These are phyloP conservation scores for Sclerospora graminicola DNA, from an alignment of 352 stramenopile species.

Conservation along the genomic window DNA sequence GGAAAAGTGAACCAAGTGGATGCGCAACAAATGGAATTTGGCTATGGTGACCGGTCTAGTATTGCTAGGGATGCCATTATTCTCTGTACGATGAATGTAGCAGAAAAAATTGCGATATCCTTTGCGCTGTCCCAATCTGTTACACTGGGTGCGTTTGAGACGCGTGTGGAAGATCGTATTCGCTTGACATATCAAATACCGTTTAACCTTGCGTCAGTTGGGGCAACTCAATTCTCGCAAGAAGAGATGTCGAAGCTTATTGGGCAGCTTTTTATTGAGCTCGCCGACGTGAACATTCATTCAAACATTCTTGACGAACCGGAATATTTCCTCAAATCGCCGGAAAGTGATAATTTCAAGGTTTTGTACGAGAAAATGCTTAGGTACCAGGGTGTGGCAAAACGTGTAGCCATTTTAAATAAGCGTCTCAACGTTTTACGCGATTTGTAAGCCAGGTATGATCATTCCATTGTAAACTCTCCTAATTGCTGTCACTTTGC, in stretches of 20 bases:
- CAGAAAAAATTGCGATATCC: conserved; percentile 86
- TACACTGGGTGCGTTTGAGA: conserved; percentile 89
- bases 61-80: conserved; percentile 77
- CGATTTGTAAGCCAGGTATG: conserved; percentile 58
- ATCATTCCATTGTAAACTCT: not conserved
- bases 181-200: conserved; percentile 81
- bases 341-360: conserved; percentile 25
- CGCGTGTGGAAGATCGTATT: conserved; percentile 76
- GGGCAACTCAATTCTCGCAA: conserved; percentile 84
- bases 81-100: conserved; percentile 39
- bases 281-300: conserved; percentile 3
- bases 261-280: conserved; percentile 82
- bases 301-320: too few relatives aligned
- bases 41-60: conserved; percentile 33
- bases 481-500: conserved; percentile 5
- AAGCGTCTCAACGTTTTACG: conserved; percentile 88
- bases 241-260: conserved; percentile 88
- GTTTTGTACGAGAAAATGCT: conserved; percentile 79
- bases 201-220: conserved; percentile 69
- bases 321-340: too few relatives aligned
- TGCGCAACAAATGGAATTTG: conserved; percentile 54
- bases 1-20: conserved; percentile 37
- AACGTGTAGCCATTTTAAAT: conserved; percentile 88
- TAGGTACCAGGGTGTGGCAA: conserved; percentile 89
- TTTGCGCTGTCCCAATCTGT: conserved; percentile 89